These are phyloP conservation scores for Buxus sempervirens DNA, from an alignment of 164 flowering plant species.

Conservation along the genomic window DNA sequence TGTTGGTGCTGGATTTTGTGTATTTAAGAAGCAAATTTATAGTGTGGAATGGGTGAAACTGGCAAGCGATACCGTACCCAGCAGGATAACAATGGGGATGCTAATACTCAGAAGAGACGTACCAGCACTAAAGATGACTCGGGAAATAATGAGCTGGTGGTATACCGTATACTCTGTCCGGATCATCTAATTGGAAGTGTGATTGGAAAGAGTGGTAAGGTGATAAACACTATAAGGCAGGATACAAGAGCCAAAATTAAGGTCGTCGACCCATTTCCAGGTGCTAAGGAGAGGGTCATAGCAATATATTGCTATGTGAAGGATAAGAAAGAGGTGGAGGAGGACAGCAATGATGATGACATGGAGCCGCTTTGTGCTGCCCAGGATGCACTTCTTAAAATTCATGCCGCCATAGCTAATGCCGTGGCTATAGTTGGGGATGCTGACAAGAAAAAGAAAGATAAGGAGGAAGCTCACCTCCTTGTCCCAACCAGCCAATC, in stretches of 20 bases:
- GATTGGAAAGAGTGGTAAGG: conserved; percentile 92
- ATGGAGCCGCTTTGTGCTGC: conserved; percentile 71
- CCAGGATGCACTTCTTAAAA: conserved; percentile 85
- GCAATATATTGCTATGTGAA: conserved; percentile 69
- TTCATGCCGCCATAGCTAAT: conserved; percentile 74
- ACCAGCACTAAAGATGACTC: conserved; percentile 34
- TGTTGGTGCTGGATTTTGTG: too few species aligned
- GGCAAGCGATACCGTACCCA: conserved; percentile 61
- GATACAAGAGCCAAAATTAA: conserved; percentile 80
- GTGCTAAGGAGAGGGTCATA: conserved; percentile 76
- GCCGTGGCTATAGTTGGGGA: conserved; percentile 48
- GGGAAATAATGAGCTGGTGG: conserved; percentile 57
- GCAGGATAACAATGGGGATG: conserved; percentile 35
- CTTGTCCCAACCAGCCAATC: conserved; percentile 94
- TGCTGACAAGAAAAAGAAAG: conserved; percentile 43
- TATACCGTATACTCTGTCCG: conserved; percentile 89
- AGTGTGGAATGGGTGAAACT: conserved; percentile 52
- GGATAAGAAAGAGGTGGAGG: conserved; percentile 68
- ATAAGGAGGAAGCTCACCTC: conserved; percentile 71
- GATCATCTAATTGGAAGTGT: conserved; percentile 83
- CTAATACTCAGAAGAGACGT: conserved; percentile 29
- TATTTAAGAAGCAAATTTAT: too few species aligned
- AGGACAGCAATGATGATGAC: conserved; percentile 45
- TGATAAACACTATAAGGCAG: conserved; percentile 78
- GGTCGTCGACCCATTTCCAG: conserved; percentile 94